Conservation (phyloP, 495 filamentous ascomycete species). For the Penicillium coprophilum region DNA sequence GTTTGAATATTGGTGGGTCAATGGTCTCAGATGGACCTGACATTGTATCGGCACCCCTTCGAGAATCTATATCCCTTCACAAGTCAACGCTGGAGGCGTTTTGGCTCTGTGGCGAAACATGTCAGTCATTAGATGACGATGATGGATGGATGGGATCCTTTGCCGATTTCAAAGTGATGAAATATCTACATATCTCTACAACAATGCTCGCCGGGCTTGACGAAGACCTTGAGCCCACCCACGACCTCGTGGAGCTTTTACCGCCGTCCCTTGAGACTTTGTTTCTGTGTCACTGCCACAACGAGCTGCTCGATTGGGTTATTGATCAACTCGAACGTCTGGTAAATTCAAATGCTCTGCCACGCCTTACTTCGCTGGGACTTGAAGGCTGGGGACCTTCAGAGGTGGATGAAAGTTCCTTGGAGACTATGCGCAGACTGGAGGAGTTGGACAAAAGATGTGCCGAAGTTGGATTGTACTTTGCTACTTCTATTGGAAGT, state of each 20-base stretch:
- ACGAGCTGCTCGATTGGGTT: background rate
- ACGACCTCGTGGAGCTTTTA: background rate
- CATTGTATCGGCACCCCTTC: background rate
- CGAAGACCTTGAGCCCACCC: background rate
- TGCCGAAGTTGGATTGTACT: background rate
- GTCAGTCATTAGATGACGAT: background rate
- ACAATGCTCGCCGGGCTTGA: background rate
- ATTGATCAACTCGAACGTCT: background rate
- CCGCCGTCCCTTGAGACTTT: background rate
- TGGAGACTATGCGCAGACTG: background rate
- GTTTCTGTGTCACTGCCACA: background rate
- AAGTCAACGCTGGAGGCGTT: background rate
- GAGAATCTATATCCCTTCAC: background rate
- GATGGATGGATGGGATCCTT: background rate
- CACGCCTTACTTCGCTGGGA: background rate
- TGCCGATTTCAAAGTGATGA: background rate
- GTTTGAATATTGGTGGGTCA: background rate
- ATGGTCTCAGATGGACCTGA: background rate
- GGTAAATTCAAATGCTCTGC: background rate
- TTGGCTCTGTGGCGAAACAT: background rate
- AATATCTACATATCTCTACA: background rate
- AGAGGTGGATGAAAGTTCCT: background rate
- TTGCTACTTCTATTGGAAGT: background rate
- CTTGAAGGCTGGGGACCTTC: background rate
- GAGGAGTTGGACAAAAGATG: background rate